Evolutionary conservation across 208 protist genomes (phyloP), one percentile per base, ranked within the genome.

Genomic region (Entamoeba nuttalli): DNA sequence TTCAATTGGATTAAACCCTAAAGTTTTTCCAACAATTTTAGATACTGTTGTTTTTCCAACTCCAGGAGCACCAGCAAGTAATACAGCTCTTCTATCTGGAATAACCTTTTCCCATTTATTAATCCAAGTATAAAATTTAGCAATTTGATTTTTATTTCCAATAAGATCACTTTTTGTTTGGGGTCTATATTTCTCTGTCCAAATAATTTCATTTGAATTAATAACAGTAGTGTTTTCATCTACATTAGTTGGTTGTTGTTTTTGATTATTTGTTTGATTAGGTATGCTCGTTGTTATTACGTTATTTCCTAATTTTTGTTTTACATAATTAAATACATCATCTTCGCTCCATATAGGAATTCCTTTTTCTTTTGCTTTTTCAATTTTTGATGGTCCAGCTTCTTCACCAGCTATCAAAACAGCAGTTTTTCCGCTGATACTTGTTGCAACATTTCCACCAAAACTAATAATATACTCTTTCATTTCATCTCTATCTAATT

Each of bases 41-140:
- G 99, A 99, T 0, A 98, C 97, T 0, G 98, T 98, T 30, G 99
- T 99, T 97, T 99, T 99, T 94, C 99, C 99, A 55, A 99, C 98
- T 11, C 99, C 99, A 0, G 99, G 99, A 2, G 98, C 98, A 7
- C 99, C 99, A 9, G 97, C 98, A n/a, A 98, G 62, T 0, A 98
- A 48, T 35, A 93, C 62, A 11, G 62, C 62, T n/a, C 30, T 25
- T 84, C 62, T 84, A 3, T 84, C 62, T 30, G 62, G 62, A 41
- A 84, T 84, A 41, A 84, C 62, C 2, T n/a, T 84, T 11, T 84
- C 30, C 62, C 62, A 84, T 35, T 25, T 41, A 30, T 84, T 21
- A 30, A 84, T 41, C 62, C 62, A 84, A 11, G 19, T n/a, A 25
- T 84, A 41, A 35, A 84, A 84, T 21, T 84, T 84, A 11, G 7